A percentile compares a stretch with the other conserved stretches of the same genome.
These are phyloP conservation scores for Polytrichum formosum DNA, from an alignment of 225 moss, liverwort and hornwort genomes.

Conservation along the genomic window DNA sequence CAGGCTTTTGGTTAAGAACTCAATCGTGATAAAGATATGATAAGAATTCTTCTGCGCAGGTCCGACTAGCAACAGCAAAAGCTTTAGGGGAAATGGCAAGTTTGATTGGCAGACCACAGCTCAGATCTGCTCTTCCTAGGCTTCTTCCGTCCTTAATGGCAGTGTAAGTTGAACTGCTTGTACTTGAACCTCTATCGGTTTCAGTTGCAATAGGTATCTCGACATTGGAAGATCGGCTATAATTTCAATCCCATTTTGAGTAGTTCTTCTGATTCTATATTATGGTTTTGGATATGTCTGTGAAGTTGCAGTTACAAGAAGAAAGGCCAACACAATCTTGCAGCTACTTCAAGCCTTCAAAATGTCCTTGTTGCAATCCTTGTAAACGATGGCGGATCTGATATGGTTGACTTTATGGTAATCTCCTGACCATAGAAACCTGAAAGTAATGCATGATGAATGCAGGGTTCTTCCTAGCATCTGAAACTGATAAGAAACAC, in stretches of 20 bases:
- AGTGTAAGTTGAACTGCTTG: conserved; percentile 33
- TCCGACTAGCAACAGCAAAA: conserved; percentile 55
- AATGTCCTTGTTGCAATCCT: conserved; percentile 15
- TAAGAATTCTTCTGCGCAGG: conserved; percentile 18
- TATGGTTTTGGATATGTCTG: too few species aligned
- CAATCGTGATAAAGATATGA: not conserved
- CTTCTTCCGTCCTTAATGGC: conserved; percentile 56
- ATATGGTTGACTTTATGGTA: conserved; percentile 67
- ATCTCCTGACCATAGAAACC: not conserved
- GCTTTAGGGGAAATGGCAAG: conserved; percentile 61
- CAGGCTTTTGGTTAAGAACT: too few species aligned
- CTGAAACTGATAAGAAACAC: not conserved
- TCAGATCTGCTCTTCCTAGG: conserved; percentile 50
- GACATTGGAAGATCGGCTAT: too few species aligned
- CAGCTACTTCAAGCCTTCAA: conserved; percentile 43
- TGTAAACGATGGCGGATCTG: conserved; percentile 46
- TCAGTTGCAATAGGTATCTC: too few species aligned
- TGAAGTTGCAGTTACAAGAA: conserved; percentile 40
- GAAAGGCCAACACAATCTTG: conserved; percentile 48
- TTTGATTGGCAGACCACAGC: conserved; percentile 45
- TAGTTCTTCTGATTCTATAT: too few species aligned
- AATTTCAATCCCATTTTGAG: too few species aligned
- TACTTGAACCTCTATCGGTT: too few species aligned
- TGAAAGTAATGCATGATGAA: not conserved
- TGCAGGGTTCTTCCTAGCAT: not conserved